Base-by-base conservation (phyloP, 2,329 filamentous ascomycete species). In the Stachybotrys echinatus region DNA sequence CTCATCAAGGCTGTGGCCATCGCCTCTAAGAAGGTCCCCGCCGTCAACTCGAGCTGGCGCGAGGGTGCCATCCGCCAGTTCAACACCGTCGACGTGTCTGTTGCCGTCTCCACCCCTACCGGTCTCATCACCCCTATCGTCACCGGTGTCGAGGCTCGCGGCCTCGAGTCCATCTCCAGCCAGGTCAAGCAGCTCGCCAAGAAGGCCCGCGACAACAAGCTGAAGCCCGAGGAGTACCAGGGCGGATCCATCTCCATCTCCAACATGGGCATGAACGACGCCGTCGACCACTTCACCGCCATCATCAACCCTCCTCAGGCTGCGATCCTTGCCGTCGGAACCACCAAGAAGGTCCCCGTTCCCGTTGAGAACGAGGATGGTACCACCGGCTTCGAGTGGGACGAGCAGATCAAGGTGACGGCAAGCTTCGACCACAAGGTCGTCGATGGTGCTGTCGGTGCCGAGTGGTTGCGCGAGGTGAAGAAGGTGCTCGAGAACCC, bases 201-300 rank as follows among this genome's bases (percentile, higher is more conserved):
- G 84, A 89, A 90, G 69, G 94, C 94, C 55, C 85, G 91, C 54
- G 94, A 97, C 61, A 89, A 89, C 75, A 99, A 97, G 85, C 88
- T 99, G 63, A 97, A 97, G 87, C 94, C 94, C 45, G 92, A 99
- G 73, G 92, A 99, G 76, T 99, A 95, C 84, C 92, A 96, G 80
- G 94, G 94, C 50, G 94, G 94, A 70, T 95, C 90, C 69, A 96
- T 99, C 76, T 96, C 92, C 72, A 97, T 99, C 75, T 95, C 89
- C 76, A 99, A 99, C 84, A 95, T 99, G 94, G 94, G 94, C 73
- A 99, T 99, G 94, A 99, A 99, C 83, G 67, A 85, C 45, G 92
- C 94, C 47, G 87, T 99, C 55, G 92, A 97, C 75, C 84, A 92
- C 70, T 99, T 99, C 77, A 97, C 94, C 48, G 94, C 94, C 60